Evolutionary conservation across 176 grass and related monocot species (phyloP), one percentile per base, ranked within the genome.

Genomic region (Areca catechu): DNA sequence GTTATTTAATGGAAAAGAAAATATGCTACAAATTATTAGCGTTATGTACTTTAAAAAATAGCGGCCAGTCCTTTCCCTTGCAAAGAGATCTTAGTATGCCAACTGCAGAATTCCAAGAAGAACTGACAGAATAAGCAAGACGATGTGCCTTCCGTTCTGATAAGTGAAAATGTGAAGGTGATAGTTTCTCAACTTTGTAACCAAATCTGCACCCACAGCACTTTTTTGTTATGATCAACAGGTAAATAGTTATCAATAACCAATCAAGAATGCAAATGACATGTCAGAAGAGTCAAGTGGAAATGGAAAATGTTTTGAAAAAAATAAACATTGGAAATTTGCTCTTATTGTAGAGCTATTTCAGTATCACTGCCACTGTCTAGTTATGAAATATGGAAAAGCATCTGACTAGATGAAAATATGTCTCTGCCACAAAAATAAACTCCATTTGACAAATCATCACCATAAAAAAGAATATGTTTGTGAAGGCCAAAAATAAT

Each of bases 31-130:
- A 58, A 76, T 65, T 19, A 49, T 20, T 6, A 14, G 17, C 20
- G 49, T 24, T 4, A 51, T 16, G 57, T 83, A 64, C 93, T 81
- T 79, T 89, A 49, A 75, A 62, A 88, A 98, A 83, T 43, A 88
- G 76, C 22, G 69, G 24, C 87, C 86, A 92, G 72, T 98, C 93
- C 65, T 89, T 87, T 77, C 93, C 93, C 80, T 78, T 92, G 66
- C 87, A 98, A 65, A 98, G 76, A 52, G 87, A 98, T 78, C 80
- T 82, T 74, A 98, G 74, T 22, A 80, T 18, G 14, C 76, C 60
- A 70, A 85, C 78, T 71, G 70, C 73, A 80, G 79, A 82, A 63
- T 98, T 98, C 93, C 87, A 98, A 22, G 76, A 64, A 29, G 81
- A 83, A 63, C 51, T 74, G 55, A 71, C 30, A 10, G 84, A 92